These are phyloP conservation scores for Meira miltonrushii DNA, from an alignment of 1,284 basidiomycete genomes.

Conservation along the genomic window DNA sequence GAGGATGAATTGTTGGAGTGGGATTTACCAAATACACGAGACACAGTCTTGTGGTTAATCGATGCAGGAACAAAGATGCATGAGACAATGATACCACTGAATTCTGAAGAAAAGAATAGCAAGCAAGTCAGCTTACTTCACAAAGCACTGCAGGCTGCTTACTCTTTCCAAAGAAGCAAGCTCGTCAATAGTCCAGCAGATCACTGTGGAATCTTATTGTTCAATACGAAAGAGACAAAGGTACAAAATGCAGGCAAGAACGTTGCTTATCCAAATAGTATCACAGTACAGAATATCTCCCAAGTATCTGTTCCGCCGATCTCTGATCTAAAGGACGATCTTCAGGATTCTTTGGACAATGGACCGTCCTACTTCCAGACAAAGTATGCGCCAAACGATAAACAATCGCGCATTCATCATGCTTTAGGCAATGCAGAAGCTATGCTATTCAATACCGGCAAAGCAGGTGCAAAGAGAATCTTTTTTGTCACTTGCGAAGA, in stretches of 20 bases:
- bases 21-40: constrained; percentile 9
- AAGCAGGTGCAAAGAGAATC: constrained; percentile 79
- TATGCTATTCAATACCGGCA: constrained; percentile 59
- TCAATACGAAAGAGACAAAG: constrained; percentile 62
- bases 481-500: constrained; percentile 92
- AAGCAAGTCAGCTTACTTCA: constrained; percentile 52
- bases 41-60: constrained; percentile 69
- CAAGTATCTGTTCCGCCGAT: constrained; percentile 5
- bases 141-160: constrained; percentile 70
- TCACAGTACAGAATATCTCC: constrained; percentile 6
- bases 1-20: constrained; percentile 15
- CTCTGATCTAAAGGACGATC: constrained; percentile 59
- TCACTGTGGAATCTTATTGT: constrained; percentile 79
- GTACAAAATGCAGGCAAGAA: constrained; percentile 11
- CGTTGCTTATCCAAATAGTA: constrained; percentile 9
- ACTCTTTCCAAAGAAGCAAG: constrained; percentile 80
- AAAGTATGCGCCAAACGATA: constrained; percentile 49
- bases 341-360: constrained; percentile 7
- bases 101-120: constrained; percentile 22
- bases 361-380: constrained; percentile 11
- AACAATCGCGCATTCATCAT: constrained; percentile 61
- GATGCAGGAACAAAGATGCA: constrained; percentile 89
- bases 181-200: constrained; percentile 81
- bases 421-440: constrained; percentile 60
- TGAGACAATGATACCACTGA: constrained; percentile 37